Percentiles rank a stretch among this genome's conserved stretches.
These are phyloP conservation scores for Gossypium raimondii DNA, from an alignment of 345 rosid species.

Conservation along the genomic window DNA sequence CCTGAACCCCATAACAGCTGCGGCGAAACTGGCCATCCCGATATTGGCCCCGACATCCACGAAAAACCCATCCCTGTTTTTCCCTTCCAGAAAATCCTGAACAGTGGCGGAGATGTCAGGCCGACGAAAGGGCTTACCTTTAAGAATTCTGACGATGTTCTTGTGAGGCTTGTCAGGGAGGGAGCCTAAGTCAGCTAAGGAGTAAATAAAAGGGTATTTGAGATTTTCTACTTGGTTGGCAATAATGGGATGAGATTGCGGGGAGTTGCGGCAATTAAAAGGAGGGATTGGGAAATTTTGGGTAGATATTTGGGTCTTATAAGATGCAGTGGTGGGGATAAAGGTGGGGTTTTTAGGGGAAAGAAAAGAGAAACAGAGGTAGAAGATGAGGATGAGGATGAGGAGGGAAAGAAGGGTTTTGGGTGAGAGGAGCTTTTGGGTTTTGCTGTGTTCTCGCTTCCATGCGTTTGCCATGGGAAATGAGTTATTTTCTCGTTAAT, in stretches of 20 bases:
- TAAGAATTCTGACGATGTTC: slow-evolving; percentile 81
- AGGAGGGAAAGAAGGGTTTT: slow-evolving; percentile 42
- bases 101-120: slow-evolving; percentile 88
- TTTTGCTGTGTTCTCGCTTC: slow-evolving; percentile 50
- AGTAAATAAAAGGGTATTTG: slow-evolving; percentile 69
- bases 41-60: slow-evolving; percentile 98
- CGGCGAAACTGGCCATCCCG: slow-evolving; percentile 96
- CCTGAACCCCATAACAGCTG: slow-evolving; percentile 87
- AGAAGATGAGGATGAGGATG: slow-evolving; percentile 37
- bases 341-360: slow-evolving; percentile 10
- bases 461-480: slow-evolving; percentile 65
- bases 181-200: slow-evolving; percentile 80
- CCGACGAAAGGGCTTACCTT: slow-evolving; percentile 84
- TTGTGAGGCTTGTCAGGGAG: slow-evolving; percentile 94
- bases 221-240: slow-evolving; percentile 39
- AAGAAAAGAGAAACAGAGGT: slow-evolving; percentile 41
- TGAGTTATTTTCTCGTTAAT: not conserved
- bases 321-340: not conserved
- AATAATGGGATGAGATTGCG: slow-evolving; percentile 71
- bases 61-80: slow-evolving; percentile 49
- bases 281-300: slow-evolving; percentile 44
- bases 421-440: slow-evolving; percentile 48
- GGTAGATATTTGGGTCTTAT: slow-evolving; percentile 3
- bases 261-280: slow-evolving; percentile 64
- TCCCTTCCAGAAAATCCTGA: slow-evolving; percentile 59